phyloP scores from a whole-genome alignment of 2,329 filamentous ascomycete genomes.

The Fusarium sp. region DNA sequence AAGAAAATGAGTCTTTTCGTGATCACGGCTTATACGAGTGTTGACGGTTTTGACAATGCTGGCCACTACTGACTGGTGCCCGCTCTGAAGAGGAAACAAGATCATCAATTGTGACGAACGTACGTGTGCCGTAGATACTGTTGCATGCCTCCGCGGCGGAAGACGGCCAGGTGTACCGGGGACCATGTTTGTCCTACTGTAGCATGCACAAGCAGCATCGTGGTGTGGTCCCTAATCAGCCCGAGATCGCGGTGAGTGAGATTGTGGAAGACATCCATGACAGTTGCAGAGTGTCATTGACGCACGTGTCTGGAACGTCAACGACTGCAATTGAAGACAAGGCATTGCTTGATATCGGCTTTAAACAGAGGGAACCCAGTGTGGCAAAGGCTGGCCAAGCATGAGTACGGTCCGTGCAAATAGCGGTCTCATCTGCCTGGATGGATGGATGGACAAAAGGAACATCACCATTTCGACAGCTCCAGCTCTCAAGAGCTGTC shows the following conservation, averaged over 20 bases:
- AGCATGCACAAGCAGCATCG: conserved; percentile 18
- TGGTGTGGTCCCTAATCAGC: conserved; percentile 27
- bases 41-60: conserved; percentile 2
- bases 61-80: conserved; percentile 37
- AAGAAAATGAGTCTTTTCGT: background rate
- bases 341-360: background rate
- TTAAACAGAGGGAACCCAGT: background rate
- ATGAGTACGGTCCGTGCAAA: background rate
- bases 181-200: conserved; percentile 4
- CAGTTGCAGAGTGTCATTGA: background rate
- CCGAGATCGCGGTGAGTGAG: conserved; percentile 41
- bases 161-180: conserved; percentile 37
- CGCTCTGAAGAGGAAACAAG: conserved; percentile 37
- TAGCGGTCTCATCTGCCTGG: conserved; percentile 15
- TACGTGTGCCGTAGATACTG: conserved; percentile 12
- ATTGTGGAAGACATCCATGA: conserved; percentile 3
- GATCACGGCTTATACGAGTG: background rate
- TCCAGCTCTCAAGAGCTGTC: background rate
- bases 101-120: conserved; percentile 38
- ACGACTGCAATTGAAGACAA: conserved; percentile 5
- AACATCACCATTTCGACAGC: background rate
- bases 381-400: background rate
- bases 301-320: background rate
- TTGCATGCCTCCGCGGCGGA: conserved; percentile 18
- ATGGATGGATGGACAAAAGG: background rate